Evolutionary conservation across 2,329 filamentous ascomycete genomes (phyloP).

Genomic region (Sporothrix variecibatus): DNA sequence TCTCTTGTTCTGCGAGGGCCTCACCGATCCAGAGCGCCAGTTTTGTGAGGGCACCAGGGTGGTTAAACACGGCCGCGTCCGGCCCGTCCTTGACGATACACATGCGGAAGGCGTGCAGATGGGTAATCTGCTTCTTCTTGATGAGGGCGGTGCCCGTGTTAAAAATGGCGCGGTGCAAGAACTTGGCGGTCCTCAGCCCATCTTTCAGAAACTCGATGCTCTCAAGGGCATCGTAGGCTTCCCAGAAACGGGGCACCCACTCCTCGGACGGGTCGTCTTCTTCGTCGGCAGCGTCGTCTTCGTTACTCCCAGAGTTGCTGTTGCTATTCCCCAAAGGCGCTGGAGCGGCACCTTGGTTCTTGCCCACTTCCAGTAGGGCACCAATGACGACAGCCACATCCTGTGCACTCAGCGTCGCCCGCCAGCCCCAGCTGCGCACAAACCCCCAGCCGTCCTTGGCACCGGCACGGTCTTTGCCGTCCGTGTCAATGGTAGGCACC

Average conservation of each 20-base stretch:
- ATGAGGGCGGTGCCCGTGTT: constrained; percentile 88
- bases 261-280: constrained; percentile 49
- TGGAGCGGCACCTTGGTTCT: constrained; percentile 46
- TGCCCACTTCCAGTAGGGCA: constrained; percentile 89
- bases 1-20: constrained; percentile 86
- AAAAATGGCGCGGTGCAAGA: constrained; percentile 88
- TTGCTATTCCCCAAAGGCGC: constrained; percentile 36
- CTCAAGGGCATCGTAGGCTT: constrained; percentile 71
- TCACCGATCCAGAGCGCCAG: constrained; percentile 93
- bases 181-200: constrained; percentile 80
- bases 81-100: constrained; percentile 94
- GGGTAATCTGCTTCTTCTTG: constrained; percentile 90
- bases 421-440: constrained; percentile 96
- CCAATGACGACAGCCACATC: constrained; percentile 93
- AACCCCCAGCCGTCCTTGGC: constrained; percentile 95
- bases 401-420: constrained; percentile 86
- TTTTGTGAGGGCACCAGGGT: constrained; percentile 90
- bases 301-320: constrained; percentile 33
- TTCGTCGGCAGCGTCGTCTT: constrained; percentile 47
- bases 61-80: constrained; percentile 86
- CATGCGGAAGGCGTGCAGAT: constrained; percentile 90
- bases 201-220: constrained; percentile 74
- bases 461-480: constrained; percentile 67
- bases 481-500: constrained; percentile 75
- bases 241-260: constrained; percentile 69